Evolutionary conservation across 2,329 filamentous ascomycete genomes (phyloP), one percentile per base, ranked within the genome.

Genomic region (Phialophora verrucosa): DNA sequence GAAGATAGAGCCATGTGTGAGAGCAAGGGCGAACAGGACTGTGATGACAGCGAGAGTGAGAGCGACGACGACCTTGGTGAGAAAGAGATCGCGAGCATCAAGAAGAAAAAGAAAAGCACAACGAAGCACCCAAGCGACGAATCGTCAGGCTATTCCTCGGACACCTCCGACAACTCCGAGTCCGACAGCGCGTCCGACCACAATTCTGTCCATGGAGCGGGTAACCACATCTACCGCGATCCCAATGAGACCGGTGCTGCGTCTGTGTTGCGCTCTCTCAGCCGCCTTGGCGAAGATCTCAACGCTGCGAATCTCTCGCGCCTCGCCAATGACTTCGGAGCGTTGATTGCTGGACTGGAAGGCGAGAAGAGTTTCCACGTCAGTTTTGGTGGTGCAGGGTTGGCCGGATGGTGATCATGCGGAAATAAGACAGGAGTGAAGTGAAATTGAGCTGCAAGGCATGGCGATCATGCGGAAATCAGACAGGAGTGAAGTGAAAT

Each of bases 1-100:
- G 65, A 68, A 79, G 8, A 38, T 68, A 1, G 20, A 44, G 35
- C 17, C 29, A 29, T 23, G 35, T 17, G 42, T 2, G 20, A 27
- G 7, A 47, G 35, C 23, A 20, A 44, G 14, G n/a, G 12, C 14
- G 35, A 59, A 29, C 14, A 4, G 23, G 49, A 27, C 10, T 10
- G 49, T 29, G 8, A 27, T 29, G 25, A 17, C 49, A 25, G 49
- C 49, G 49, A 51, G 20, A n/a, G 51, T 49, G 59, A 55, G 23
- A 54, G 32, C 31, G 49, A 62, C 25, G 31, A 42, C 8, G 49
- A 23, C 8, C 20, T 20, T 31, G 42, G 58, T 10, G 47, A 53
- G 31, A 32, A 32, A 50, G 51, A 10, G 12, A 47, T 32, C 25
- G 38, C 38, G 38, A 44, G 38, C 38, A n/a, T 44, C 17, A 44